Evolutionary conservation across 2,329 filamentous ascomycete genomes (phyloP).

Genomic region (Alternaria arborescens): DNA sequence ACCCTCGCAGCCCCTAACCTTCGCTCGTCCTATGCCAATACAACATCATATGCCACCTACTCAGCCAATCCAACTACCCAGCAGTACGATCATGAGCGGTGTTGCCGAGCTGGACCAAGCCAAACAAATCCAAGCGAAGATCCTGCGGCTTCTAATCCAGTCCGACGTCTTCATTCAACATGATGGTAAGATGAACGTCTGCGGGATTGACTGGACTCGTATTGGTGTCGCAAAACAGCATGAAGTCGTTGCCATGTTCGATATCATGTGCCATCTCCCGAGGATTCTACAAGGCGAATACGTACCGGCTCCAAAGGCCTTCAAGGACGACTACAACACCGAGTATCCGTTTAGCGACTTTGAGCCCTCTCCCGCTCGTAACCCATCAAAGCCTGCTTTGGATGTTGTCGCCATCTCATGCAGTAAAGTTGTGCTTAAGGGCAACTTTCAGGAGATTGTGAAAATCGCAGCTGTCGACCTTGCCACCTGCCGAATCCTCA

Average conservation of each 20-base stretch:
- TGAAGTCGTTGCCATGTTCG: slow-evolving; percentile 30
- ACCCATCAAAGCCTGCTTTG: slow-evolving; percentile 21
- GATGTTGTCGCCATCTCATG: slow-evolving; percentile 38
- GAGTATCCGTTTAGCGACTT: slow-evolving; percentile 33
- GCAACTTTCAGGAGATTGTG: slow-evolving; percentile 37
- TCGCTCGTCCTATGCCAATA: not conserved
- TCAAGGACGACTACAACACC: slow-evolving; percentile 29
- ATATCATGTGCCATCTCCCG: slow-evolving; percentile 40
- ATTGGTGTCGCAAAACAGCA: slow-evolving; percentile 33
- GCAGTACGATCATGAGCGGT: slow-evolving; percentile 18
- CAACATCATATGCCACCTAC: not conserved
- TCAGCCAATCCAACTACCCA: not conserved
- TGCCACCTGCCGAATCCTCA: slow-evolving; percentile 39
- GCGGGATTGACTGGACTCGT: slow-evolving; percentile 38
- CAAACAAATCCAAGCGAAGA: slow-evolving; percentile 32
- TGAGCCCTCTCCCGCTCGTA: slow-evolving; percentile 25
- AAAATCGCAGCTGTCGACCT: slow-evolving; percentile 47
- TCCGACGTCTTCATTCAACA: slow-evolving; percentile 39
- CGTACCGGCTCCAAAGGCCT: slow-evolving; percentile 37
- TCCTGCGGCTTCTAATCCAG: slow-evolving; percentile 40
- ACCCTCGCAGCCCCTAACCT: not conserved
- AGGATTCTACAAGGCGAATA: slow-evolving; percentile 38
- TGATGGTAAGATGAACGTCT: slow-evolving; percentile 34
- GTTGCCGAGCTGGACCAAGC: slow-evolving; percentile 39
- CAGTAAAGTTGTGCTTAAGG: slow-evolving; percentile 37